These are phyloP conservation scores for Cocos nucifera DNA, from an alignment of 176 grass and related monocot species.

Conservation along the genomic window DNA sequence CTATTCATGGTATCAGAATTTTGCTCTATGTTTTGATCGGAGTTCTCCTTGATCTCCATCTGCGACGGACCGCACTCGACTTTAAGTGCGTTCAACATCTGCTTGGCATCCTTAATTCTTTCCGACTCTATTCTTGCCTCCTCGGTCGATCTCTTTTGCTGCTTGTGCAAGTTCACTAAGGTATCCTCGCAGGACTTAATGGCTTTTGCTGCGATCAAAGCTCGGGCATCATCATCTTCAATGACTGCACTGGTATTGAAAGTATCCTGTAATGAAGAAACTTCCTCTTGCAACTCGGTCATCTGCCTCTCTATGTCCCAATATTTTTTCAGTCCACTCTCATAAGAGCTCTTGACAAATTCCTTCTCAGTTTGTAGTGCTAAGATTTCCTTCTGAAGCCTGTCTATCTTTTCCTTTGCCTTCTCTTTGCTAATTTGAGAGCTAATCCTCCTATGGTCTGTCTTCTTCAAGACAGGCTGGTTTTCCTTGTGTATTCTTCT, in stretches of 20 bases:
- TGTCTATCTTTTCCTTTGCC: constrained; percentile 45
- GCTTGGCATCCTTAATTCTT: constrained; percentile 30
- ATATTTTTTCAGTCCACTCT: constrained; percentile 74
- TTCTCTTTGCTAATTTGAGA: constrained; percentile 38
- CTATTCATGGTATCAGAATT: neutral
- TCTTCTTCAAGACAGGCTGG: constrained; percentile 4
- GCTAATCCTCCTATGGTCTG: neutral
- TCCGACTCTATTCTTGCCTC: constrained; percentile 21
- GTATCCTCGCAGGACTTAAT: constrained; percentile 69
- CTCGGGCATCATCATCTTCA: constrained; percentile 53
- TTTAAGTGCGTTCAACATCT: constrained; percentile 46
- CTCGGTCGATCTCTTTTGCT: constrained; percentile 32
- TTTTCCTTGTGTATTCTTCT: constrained; percentile 55
- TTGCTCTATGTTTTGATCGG: constrained; percentile 5
- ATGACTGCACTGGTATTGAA: constrained; percentile 46
- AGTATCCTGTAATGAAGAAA: constrained; percentile 55
- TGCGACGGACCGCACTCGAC: constrained; percentile 16
- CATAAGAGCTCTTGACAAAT: constrained; percentile 73
- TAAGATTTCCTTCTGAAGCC: constrained; percentile 62
- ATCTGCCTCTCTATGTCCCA: constrained; percentile 83
- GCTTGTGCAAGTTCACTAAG: constrained; percentile 42
- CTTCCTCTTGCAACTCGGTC: constrained; percentile 57
- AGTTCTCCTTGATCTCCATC: constrained; percentile 10
- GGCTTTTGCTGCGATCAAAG: constrained; percentile 55
- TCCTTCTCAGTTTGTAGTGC: constrained; percentile 70